Evolutionary conservation across 1,284 basidiomycete genomes (phyloP), one percentile per base, ranked within the genome.

Genomic region (Cronartium quercuum): DNA sequence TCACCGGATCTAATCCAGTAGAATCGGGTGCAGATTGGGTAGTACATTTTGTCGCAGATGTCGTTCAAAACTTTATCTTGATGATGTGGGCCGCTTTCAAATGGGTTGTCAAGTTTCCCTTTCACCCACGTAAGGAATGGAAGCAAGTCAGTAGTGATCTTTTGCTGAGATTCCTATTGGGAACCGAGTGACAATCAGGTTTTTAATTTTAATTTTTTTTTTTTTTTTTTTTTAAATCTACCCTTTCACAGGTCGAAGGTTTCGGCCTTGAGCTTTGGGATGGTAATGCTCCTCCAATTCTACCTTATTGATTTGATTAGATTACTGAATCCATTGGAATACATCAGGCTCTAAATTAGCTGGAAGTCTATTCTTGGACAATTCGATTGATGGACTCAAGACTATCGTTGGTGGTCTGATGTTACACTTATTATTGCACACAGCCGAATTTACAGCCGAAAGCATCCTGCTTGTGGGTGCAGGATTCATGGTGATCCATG

Each of bases 91-190:
- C 34, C 3, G 71, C 71, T 12, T 66, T 74, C 29, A 74, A 74
- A 41, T 74, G 71, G 71, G 38, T 74, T 24, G 57, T 74, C 24
- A 74, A 74, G 51, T 74, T 74, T 61, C 71, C 71, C 18, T 74
- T 74, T 61, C n/a, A 74, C 34, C 42, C 37, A 18, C 57, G 61
- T 12, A 66, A 66, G 24, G 71, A 74, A 66, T 74, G 64, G 64
- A 58, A 66, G 18, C 64, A 74, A 41, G 71, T 74, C 12, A 10
- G 63, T 74, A 12, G 21, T 60, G 3, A 60, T 29, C 15, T 58
- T 58, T 58, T 7, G 12, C 21, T 10, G 9, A 58, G 7, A 13
- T 15, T 15, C 24, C 24, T 58, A 9, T 10, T 58, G 12, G 21
- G 13, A 7, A 13, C 42, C 18, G 42, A 44, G 18, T 44, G 42